Evolutionary conservation across 176 grass and related monocot genomes (phyloP).

Genomic region (Calamus simplicifolius): DNA sequence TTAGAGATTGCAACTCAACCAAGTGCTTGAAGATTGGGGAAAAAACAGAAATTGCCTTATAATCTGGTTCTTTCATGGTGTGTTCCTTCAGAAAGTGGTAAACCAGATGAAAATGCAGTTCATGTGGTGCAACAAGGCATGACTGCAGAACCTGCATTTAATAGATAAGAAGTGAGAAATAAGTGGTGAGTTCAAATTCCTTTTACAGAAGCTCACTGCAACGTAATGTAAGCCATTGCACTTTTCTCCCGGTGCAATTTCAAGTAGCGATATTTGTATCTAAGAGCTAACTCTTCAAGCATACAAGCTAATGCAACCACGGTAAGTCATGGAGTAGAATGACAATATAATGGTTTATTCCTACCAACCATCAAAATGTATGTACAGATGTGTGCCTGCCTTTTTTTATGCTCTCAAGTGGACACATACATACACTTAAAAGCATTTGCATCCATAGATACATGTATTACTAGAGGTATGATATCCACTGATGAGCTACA

Average conservation of each 20-base stretch:
- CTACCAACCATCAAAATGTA: too few species aligned
- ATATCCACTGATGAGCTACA: too few species aligned
- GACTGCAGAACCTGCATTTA: slow-evolving; percentile 59
- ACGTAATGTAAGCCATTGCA: too few species aligned
- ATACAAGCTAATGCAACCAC: too few species aligned
- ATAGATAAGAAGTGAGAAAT: neutral
- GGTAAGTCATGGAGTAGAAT: too few species aligned
- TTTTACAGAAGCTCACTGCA: neutral
- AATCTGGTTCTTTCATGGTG: slow-evolving; percentile 66
- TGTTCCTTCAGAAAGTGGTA: slow-evolving; percentile 65
- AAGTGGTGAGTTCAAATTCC: neutral
- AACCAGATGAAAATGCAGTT: slow-evolving; percentile 82
- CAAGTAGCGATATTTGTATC: neutral
- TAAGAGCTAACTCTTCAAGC: too few species aligned
- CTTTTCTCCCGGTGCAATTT: neutral
- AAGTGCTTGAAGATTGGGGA: neutral
- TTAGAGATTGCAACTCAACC: slow-evolving; percentile 7
- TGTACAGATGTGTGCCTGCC: too few species aligned
- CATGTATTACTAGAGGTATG: neutral
- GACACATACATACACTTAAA: too few species aligned
- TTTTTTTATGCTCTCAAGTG: too few species aligned
- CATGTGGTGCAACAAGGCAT: slow-evolving; percentile 56
- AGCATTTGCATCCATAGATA: too few species aligned
- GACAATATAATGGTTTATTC: too few species aligned
- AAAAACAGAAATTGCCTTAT: slow-evolving; percentile 42